A percentile compares a stretch with the other conserved stretches of the same genome.
These are phyloP conservation scores for Elongisporangium anandrum DNA, from an alignment of 352 stramenopile genomes.

Conservation along the genomic window DNA sequence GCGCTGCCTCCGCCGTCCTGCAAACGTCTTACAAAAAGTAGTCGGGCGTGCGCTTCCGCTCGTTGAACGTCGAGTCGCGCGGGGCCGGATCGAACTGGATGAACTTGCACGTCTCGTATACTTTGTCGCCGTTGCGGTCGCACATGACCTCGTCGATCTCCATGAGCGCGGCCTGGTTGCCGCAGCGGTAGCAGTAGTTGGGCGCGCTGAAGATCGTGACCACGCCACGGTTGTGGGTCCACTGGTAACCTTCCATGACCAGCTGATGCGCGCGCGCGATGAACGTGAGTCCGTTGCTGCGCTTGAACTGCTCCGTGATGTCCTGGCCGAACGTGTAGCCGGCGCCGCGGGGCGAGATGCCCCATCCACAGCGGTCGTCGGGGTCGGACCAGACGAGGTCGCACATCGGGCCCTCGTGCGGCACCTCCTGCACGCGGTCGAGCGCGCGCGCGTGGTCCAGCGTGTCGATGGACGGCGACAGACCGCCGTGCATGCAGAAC, in stretches of 20 bases:
- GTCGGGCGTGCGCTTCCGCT: conserved; percentile 90
- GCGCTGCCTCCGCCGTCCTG: no score
- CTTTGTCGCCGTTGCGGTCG: conserved; percentile 84
- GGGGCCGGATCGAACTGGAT: conserved; percentile 90
- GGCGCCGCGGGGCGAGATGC: conserved; percentile 80
- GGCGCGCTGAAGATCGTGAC: conserved; percentile 92
- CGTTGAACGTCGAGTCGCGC: conserved; percentile 89
- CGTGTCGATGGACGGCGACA: conserved; percentile 87
- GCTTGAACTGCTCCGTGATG: conserved; percentile 89
- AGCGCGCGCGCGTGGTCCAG: conserved; percentile 81
- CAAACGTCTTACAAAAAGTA: conserved; percentile 94
- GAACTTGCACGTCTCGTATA: conserved; percentile 91
- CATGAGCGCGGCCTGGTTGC: conserved; percentile 95
- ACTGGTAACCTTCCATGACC: conserved; percentile 94
- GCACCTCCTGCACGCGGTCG: conserved; percentile 85
- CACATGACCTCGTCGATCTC: conserved; percentile 92
- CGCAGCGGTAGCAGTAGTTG: conserved; percentile 95
- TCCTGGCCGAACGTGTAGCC: conserved; percentile 87
- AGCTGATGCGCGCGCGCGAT: conserved; percentile 87
- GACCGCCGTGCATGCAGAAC: conserved; percentile 88
- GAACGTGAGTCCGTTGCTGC: conserved; percentile 85
- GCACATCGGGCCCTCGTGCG: conserved; percentile 86
- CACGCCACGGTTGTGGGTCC: conserved; percentile 89
- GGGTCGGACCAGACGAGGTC: conserved; percentile 88
- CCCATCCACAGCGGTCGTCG: conserved; percentile 84